Percentiles rank a stretch among this genome's conserved stretches.
These are phyloP conservation scores for Lichtheimia corymbifera DNA, from an alignment of 371 early-diverging fungal genomes.

Conservation along the genomic window DNA sequence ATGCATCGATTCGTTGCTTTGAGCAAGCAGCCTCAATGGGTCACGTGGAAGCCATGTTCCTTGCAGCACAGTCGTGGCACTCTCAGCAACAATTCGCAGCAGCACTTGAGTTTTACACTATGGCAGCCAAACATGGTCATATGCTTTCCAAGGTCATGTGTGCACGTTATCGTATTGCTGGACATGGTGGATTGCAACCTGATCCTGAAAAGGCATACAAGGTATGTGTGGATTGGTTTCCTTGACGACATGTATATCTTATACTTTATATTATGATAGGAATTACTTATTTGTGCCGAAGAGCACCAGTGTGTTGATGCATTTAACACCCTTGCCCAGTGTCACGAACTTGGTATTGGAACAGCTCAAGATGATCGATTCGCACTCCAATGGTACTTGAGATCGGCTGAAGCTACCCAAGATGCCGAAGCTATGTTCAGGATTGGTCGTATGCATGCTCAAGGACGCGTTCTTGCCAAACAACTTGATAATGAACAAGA, in stretches of 20 bases:
- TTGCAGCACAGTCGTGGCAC: slow-evolving; percentile 50
- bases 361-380: slow-evolving; percentile 45
- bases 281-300: slow-evolving; percentile 42
- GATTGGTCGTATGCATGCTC: slow-evolving; percentile 41
- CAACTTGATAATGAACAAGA: slow-evolving; percentile 1
- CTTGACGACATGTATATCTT: not conserved
- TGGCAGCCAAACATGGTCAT: slow-evolving; percentile 39
- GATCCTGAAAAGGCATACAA: slow-evolving; percentile 40
- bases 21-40: slow-evolving; percentile 43
- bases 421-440: slow-evolving; percentile 51
- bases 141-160: slow-evolving; percentile 41
- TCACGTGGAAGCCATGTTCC: slow-evolving; percentile 39
- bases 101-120: slow-evolving; percentile 39
- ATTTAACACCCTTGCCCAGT: slow-evolving; percentile 45
- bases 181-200: slow-evolving; percentile 31
- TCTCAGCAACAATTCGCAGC: slow-evolving; percentile 50
- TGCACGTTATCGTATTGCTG: slow-evolving; percentile 43
- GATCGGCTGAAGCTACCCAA: slow-evolving; percentile 34
- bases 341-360: slow-evolving; percentile 49
- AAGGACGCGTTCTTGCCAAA: slow-evolving; percentile 19
- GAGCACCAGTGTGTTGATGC: slow-evolving; percentile 35
- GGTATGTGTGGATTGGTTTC: slow-evolving; percentile 17
- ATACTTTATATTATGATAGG: slow-evolving; percentile 19
- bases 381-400: slow-evolving; percentile 44
- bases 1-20: slow-evolving; percentile 41